Evolutionary conservation across 148 eudicot genomes (phyloP).

Genomic region (Drosera capensis): DNA sequence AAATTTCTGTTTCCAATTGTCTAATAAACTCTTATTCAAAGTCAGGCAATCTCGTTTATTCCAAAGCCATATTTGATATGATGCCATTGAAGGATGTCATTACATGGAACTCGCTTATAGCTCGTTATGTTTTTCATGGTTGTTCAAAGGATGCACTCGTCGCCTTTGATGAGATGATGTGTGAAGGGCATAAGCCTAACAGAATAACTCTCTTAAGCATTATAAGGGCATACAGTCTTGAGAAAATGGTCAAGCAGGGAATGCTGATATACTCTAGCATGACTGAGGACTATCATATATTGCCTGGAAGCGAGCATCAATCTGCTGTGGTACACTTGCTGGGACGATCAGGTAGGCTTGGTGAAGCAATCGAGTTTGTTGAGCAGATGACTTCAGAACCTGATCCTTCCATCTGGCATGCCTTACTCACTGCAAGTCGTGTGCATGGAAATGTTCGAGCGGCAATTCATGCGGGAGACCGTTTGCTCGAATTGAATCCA

Average conservation of each 20-base stretch:
- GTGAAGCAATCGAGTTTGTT: conserved; percentile 47
- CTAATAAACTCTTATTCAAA: conserved; percentile 59
- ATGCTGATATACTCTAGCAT: conserved; percentile 33
- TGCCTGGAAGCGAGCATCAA: conserved; percentile 48
- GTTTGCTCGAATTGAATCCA: conserved; percentile 47
- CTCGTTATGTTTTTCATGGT: conserved; percentile 56
- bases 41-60: conserved; percentile 40
- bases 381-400: conserved; percentile 40
- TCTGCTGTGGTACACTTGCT: conserved; percentile 53
- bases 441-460: conserved; percentile 29
- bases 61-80: conserved; percentile 39
- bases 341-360: conserved; percentile 69
- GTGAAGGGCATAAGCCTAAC: conserved; percentile 32
- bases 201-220: conserved; percentile 44
- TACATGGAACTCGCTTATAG: conserved; percentile 64
- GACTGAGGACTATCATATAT: conserved; percentile 27
- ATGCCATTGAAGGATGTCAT: conserved; percentile 45
- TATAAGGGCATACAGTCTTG: conserved; percentile 42
- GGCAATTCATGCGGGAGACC: conserved; percentile 43
- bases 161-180: conserved; percentile 42
- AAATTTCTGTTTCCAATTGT: conserved; percentile 41
- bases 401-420: conserved; percentile 42
- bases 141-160: conserved; percentile 41
- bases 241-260: conserved; percentile 48
- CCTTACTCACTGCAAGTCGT: conserved; percentile 52